These are phyloP conservation scores for Apiotrichum akiyoshidainum DNA, from an alignment of 1,284 basidiomycete species.

Conservation along the genomic window DNA sequence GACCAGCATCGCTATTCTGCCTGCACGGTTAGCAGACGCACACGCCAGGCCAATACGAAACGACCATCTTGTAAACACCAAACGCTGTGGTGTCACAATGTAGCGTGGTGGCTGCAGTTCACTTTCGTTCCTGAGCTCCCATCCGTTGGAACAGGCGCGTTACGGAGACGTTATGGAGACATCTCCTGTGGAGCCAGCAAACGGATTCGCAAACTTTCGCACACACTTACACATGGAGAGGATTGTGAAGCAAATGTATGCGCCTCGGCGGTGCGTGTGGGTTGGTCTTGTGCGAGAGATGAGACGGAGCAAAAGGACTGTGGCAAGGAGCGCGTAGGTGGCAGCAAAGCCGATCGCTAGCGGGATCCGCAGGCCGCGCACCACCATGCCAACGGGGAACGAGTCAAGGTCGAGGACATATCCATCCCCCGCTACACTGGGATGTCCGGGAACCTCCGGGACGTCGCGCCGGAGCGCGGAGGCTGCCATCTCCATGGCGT, in stretches of 20 bases:
- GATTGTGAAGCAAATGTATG: background rate
- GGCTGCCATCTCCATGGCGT: too few relatives aligned
- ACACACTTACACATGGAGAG: background rate
- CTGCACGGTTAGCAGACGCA: background rate
- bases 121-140: too few relatives aligned
- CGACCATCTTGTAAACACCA: background rate
- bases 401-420: background rate
- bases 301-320: background rate
- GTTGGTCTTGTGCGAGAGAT: background rate
- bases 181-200: background rate
- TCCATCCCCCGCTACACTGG: too few relatives aligned
- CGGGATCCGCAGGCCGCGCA: background rate
- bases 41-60: too few relatives aligned
- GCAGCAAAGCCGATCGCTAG: background rate
- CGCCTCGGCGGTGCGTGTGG: background rate
- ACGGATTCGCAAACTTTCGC: background rate
- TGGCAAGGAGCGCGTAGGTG: background rate
- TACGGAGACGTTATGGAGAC: too few relatives aligned
- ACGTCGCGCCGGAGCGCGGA: too few relatives aligned
- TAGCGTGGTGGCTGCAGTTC: too few relatives aligned
- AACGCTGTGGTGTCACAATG: background rate
- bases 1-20: background rate
- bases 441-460: too few relatives aligned
- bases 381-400: slow-evolving; percentile 1
- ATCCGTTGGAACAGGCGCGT: background rate